Percentiles rank a stretch among this genome's conserved stretches.
These are phyloP conservation scores for Silene latifolia DNA, from an alignment of 148 eudicot species.

Conservation along the genomic window DNA sequence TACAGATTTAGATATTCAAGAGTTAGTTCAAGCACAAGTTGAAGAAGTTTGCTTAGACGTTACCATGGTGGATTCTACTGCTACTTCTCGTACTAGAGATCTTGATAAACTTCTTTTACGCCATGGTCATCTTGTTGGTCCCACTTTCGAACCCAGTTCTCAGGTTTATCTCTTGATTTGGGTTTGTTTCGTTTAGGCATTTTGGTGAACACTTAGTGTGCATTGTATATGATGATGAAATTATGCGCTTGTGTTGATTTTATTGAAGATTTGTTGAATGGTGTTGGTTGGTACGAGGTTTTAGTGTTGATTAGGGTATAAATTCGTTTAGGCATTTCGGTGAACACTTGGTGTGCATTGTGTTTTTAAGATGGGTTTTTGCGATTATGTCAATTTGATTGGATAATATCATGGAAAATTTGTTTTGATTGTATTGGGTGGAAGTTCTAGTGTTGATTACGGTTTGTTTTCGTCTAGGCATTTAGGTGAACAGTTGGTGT, in stretches of 20 bases:
- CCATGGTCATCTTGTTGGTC: constrained; percentile 76
- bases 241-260: too few species aligned
- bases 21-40: not conserved
- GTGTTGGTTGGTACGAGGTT: too few species aligned
- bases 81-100: constrained; percentile 68
- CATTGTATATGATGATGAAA: too few species aligned
- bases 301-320: too few species aligned
- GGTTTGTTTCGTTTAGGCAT: constrained; percentile 14
- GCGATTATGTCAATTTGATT: too few species aligned
- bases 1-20: constrained; percentile 24
- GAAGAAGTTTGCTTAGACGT: constrained; percentile 26
- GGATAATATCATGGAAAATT: too few species aligned
- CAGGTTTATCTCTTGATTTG: constrained; percentile 34
- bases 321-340: too few species aligned
- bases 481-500: constrained; percentile 25
- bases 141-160: constrained; percentile 61
- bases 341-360: too few species aligned
- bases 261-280: too few species aligned
- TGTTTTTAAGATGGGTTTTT: too few species aligned
- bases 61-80: constrained; percentile 58
- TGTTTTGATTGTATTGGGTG: too few species aligned
- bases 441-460: too few species aligned
- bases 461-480: constrained; percentile 4
- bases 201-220: constrained; percentile 26
- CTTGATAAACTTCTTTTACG: constrained; percentile 92